Conservation (phyloP, 164 flowering plant genomes). For the Chloranthus sessilifolius region DNA sequence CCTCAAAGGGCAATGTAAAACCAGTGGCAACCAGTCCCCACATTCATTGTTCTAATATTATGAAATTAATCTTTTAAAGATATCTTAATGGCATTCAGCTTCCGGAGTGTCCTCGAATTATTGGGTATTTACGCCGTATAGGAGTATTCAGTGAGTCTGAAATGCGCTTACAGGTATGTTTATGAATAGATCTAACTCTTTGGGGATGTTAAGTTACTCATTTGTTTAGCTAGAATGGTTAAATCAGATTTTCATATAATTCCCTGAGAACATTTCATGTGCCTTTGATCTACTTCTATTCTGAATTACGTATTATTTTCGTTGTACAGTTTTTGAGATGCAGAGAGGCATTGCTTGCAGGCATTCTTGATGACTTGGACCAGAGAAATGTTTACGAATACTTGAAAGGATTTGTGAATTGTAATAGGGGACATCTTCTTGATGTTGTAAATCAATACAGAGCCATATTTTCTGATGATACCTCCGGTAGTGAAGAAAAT, state of each 20-base stretch:
- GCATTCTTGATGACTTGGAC: slow-evolving; percentile 93
- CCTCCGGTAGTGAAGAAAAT: slow-evolving; percentile 95
- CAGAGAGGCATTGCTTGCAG: slow-evolving; percentile 93
- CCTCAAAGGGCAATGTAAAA: too few relatives aligned
- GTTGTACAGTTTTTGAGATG: slow-evolving; percentile 96
- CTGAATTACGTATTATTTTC: too few relatives aligned
- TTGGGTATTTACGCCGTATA: slow-evolving; percentile 95
- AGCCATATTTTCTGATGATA: slow-evolving; percentile 95
- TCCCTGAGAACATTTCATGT: slow-evolving; percentile 1
- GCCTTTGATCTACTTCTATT: too few relatives aligned
- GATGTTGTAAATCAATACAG: slow-evolving; percentile 98
- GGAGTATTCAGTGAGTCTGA: slow-evolving; percentile 95
- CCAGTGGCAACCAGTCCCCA: too few relatives aligned
- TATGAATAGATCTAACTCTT: too few relatives aligned
- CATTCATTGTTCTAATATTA: too few relatives aligned
- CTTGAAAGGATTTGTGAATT: slow-evolving; percentile 84
- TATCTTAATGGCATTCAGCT: slow-evolving; percentile 39
- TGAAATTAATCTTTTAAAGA: too few relatives aligned
- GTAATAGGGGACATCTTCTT: slow-evolving; percentile 90
- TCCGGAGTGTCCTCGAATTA: slow-evolving; percentile 92
- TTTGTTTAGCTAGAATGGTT: too few relatives aligned
- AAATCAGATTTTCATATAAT: too few relatives aligned
- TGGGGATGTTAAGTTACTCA: too few relatives aligned
- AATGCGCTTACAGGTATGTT: slow-evolving; percentile 83
- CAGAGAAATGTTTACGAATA: slow-evolving; percentile 90